phyloP scores from a whole-genome alignment of 108 stramenopile species.

The Chaetoceros tenuissimus region DNA sequence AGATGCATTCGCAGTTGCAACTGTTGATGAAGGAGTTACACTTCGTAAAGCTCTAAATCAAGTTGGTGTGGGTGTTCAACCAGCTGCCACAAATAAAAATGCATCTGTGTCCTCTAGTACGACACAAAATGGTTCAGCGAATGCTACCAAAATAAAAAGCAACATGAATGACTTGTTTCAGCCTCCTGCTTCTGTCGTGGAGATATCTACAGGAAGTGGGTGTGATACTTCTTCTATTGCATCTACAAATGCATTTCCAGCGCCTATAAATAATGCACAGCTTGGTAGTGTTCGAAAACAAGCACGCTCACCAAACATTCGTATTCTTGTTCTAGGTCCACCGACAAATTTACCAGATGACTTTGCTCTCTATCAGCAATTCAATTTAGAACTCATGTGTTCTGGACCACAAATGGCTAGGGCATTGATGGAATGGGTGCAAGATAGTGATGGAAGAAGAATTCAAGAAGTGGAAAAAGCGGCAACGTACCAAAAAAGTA shows the following conservation, averaged over 20 bases:
- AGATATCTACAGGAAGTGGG: not conserved
- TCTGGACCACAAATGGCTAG: conserved; percentile 52
- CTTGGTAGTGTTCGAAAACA: not conserved
- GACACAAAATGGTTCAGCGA: not conserved
- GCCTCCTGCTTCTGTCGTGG: not conserved
- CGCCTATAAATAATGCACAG: not conserved
- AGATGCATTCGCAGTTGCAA: conserved; percentile 68
- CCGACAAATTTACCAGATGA: conserved; percentile 46
- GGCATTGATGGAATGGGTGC: conserved; percentile 37
- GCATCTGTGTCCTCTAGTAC: not conserved
- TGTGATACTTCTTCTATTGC: not conserved
- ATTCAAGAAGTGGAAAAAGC: conserved; percentile 40
- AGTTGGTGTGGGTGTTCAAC: not conserved
- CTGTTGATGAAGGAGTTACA: conserved; percentile 36
- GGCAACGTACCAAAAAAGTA: conserved; percentile 19
- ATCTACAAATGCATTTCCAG: not conserved
- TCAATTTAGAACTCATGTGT: conserved; percentile 56
- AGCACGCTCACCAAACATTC: conserved; percentile 22
- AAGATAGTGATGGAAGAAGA: conserved; percentile 34
- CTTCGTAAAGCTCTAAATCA: conserved; percentile 27
- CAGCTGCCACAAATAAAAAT: not conserved
- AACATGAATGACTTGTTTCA: not conserved
- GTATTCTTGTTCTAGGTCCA: conserved; percentile 56
- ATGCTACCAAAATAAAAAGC: not conserved
- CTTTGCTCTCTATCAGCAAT: conserved; percentile 57